phyloP scores from a whole-genome alignment of 768 basidiomycete genomes.

The Pleurotus platypus region DNA sequence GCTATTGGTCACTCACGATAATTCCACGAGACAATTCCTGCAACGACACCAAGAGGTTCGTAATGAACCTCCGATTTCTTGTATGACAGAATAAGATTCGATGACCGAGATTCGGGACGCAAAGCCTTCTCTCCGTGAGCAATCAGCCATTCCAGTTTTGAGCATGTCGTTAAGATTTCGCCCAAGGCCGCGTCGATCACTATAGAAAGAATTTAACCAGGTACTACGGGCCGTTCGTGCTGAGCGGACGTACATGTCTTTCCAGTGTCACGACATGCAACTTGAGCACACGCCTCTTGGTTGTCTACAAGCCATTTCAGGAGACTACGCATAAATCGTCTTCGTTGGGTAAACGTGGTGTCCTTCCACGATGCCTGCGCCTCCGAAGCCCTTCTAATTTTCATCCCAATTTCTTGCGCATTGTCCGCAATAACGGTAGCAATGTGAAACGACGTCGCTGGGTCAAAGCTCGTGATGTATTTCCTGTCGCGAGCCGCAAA shows the following conservation, averaged over 20 bases:
- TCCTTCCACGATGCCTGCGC: slow-evolving; percentile 75
- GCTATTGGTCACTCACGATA: slow-evolving; percentile 53
- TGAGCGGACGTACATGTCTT: slow-evolving; percentile 72
- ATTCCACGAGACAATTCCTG: slow-evolving; percentile 94
- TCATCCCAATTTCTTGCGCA: slow-evolving; percentile 63
- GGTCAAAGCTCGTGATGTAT: slow-evolving; percentile 91
- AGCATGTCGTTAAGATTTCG: slow-evolving; percentile 91
- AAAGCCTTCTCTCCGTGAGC: slow-evolving; percentile 79
- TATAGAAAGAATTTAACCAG: slow-evolving; percentile 24
- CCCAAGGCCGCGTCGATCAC: slow-evolving; percentile 94
- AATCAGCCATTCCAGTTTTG: slow-evolving; percentile 91
- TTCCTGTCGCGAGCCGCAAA: slow-evolving; percentile 42
- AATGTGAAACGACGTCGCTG: slow-evolving; percentile 82
- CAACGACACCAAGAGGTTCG: slow-evolving; percentile 90
- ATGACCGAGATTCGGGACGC: slow-evolving; percentile 64
- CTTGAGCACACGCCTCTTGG: slow-evolving; percentile 79
- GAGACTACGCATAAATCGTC: slow-evolving; percentile 81
- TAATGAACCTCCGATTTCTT: slow-evolving; percentile 79
- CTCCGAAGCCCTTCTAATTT: slow-evolving; percentile 58
- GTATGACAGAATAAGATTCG: slow-evolving; percentile 67
- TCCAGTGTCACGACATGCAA: slow-evolving; percentile 91
- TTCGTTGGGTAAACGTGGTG: slow-evolving; percentile 75
- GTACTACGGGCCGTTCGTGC: not conserved
- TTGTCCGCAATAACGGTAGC: slow-evolving; percentile 76
- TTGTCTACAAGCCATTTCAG: slow-evolving; percentile 93